Base-by-base conservation (phyloP, 1,139 yeast genomes). In the Meyerozyma sp. region DNA sequence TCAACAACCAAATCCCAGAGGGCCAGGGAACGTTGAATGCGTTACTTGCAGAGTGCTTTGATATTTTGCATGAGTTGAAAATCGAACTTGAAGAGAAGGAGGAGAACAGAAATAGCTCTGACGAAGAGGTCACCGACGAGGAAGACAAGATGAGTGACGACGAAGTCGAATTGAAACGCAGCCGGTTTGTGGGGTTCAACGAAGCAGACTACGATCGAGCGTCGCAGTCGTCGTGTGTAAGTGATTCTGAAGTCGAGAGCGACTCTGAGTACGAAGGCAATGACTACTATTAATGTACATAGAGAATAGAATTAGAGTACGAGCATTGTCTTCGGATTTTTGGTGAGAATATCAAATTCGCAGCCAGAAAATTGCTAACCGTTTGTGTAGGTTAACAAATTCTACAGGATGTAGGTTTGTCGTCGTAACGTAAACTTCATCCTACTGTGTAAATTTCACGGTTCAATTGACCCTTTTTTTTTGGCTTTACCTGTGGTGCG, bases 21-120 rank as follows among this genome's bases (percentile, higher is more conserved):
- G 98, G 98, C 11, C 98, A 93, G 65, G 98, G 96, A 9, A 83
- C 95, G 34, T 73, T 93, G 49, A 90, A 84, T 61, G 96, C 96
- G 1, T 67, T 93, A 49, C 70, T 93, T 41, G 94, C 96, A 2
- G 98, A 91, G 62, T 91, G 98, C 63, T 93, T 89, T 61, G 98
- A 93, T 63, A 84, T 91, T 46, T 74, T 88, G 44, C 91, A 93
- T 60, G 98, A 93, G 65, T 72, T 93, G 57, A 85, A 89, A 58
- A 84, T 88, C 29, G 97, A 91, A 58, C 78, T 89, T 48, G 94
- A 89, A 57, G 95, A 87, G 46, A 72, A 69, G 51, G 79, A 78
- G 49, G 78, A 74, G 34, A 66, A 63, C 41, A 34, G 26, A 34
- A 25, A 34, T 16, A 21, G 21, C 5, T 13, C 25, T 5, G 59